Evolutionary conservation across 1,284 basidiomycete genomes (phyloP), one percentile per base, ranked within the genome.

Genomic region (Cystobasidiaceae sp.): DNA sequence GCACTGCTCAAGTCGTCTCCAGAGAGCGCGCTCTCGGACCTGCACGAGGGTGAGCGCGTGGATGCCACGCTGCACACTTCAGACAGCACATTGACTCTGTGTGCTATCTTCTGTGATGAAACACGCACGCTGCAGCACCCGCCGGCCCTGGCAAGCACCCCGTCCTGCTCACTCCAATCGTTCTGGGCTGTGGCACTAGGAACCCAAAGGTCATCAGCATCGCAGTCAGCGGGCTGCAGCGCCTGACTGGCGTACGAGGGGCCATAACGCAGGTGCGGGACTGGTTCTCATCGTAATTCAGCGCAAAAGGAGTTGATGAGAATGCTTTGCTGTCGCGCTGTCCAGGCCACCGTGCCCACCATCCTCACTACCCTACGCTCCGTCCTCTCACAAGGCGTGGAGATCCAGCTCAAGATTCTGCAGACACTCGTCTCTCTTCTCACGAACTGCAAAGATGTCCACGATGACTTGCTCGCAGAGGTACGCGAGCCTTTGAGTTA

Each of bases 131-230:
- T n/a, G n/a, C n/a, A n/a, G n/a, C n/a, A n/a, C n/a, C n/a, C 19
- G 21, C 32, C 11, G 28, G 44, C 13, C 39, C 33, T 25, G 55
- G 44, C 32, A 59, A 55, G 23, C 48, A 66, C 30, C 61, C 67
- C 23, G 34, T 65, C 61, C 37, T 97, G 25, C 82, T 97, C 30
- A 82, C 85, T 52, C 93, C 96, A 0, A 86, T 98, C 2, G 90
- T 93, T 73, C 90, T 96, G 82, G 93, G 91, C 54, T 94, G 93
- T 75, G 86, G 87, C 48, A 96, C 92, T 9, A 91, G 89, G 78
- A 90, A 93, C 70, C 85, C 89, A 2, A 97, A 97, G 81, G 89
- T 97, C 51, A 87, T 97, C 55, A 88, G 88, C 1, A 90, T 97
- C 70, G 90, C 89, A 9, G 83, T 97, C 3, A 88, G 90, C 28